Percentiles rank a stretch among this genome's conserved stretches.
phyloP scores from a whole-genome alignment of 2,329 filamentous ascomycete species.

The Pseudogymnoascus sp. region DNA sequence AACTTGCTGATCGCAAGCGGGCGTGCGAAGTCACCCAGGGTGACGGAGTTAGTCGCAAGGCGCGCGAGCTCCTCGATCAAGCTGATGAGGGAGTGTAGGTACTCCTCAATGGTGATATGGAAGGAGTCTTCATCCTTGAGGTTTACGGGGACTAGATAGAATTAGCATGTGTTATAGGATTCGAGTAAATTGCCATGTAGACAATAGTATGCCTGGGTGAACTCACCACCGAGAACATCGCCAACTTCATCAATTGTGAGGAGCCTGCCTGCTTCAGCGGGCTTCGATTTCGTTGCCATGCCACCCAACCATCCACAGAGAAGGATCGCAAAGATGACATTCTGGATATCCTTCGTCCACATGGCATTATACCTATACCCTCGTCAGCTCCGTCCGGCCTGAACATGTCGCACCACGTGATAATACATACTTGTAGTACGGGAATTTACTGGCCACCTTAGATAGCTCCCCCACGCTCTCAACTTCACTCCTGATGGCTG shows the following conservation, averaged over 20 bases:
- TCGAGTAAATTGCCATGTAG: not conserved
- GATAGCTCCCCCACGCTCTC: slow-evolving; percentile 64
- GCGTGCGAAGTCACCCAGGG: slow-evolving; percentile 76
- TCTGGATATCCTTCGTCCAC: slow-evolving; percentile 81
- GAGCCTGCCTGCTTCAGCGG: slow-evolving; percentile 55
- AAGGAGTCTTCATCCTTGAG: slow-evolving; percentile 84
- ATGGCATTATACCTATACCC: slow-evolving; percentile 63
- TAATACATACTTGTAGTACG: slow-evolving; percentile 78
- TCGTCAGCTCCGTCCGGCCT: slow-evolving; percentile 11
- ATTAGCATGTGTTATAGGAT: slow-evolving; percentile 11
- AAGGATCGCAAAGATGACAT: slow-evolving; percentile 55
- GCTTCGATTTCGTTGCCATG: slow-evolving; percentile 48
- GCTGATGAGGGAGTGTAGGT: slow-evolving; percentile 78
- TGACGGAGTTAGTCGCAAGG: slow-evolving; percentile 89
- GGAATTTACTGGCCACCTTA: slow-evolving; percentile 70
- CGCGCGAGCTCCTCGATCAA: slow-evolving; percentile 86
- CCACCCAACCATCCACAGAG: slow-evolving; percentile 73
- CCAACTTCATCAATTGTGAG: slow-evolving; percentile 86
- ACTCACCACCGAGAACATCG: slow-evolving; percentile 62
- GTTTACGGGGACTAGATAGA: slow-evolving; percentile 69
- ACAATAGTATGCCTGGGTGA: not conserved
- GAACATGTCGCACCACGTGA: not conserved
- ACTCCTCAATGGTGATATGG: slow-evolving; percentile 95
- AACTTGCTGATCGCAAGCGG: slow-evolving; percentile 85
- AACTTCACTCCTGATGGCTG: slow-evolving; percentile 64